Evolutionary conservation across 2,329 filamentous ascomycete species (phyloP).

Genomic region (Coniochaeta ligniaria): DNA sequence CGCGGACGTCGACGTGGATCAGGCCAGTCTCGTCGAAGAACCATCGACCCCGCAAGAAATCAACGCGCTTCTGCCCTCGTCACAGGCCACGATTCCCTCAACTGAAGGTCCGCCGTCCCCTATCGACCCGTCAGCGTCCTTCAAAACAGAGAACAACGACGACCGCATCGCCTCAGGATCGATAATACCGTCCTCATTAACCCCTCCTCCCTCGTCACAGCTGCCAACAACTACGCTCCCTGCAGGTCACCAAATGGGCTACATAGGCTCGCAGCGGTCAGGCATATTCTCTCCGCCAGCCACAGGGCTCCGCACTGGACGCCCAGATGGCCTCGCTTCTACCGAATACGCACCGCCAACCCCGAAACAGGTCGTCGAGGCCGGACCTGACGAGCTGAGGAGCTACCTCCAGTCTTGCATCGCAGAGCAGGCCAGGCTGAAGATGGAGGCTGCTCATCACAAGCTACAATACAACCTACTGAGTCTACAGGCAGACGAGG

Average conservation of each 20-base stretch:
- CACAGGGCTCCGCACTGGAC: slow-evolving; percentile 31
- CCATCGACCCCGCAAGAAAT: slow-evolving; percentile 24
- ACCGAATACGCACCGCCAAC: slow-evolving; percentile 40
- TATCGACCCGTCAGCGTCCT: slow-evolving; percentile 38
- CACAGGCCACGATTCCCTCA: slow-evolving; percentile 48
- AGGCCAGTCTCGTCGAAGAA: slow-evolving; percentile 15
- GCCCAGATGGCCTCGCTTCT: slow-evolving; percentile 15
- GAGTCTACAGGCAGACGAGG: slow-evolving; percentile 75
- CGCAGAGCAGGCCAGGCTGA: slow-evolving; percentile 51
- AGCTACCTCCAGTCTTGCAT: slow-evolving; percentile 47
- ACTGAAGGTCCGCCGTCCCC: slow-evolving; percentile 50
- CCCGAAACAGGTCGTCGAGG: slow-evolving; percentile 42
- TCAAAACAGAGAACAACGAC: slow-evolving; percentile 43
- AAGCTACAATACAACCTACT: slow-evolving; percentile 85
- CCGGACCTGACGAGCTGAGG: slow-evolving; percentile 48
- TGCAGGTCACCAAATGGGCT: slow-evolving; percentile 19
- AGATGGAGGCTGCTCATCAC: slow-evolving; percentile 82
- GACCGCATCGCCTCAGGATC: slow-evolving; percentile 31
- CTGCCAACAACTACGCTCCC: slow-evolving; percentile 23
- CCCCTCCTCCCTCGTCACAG: slow-evolving; percentile 51
- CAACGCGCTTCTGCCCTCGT: slow-evolving; percentile 23
- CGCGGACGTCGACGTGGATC: not conserved
- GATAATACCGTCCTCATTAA: slow-evolving; percentile 50
- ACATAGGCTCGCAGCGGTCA: slow-evolving; percentile 35
- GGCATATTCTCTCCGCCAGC: slow-evolving; percentile 47